These are phyloP conservation scores for Dittrichia graveolens DNA, from an alignment of 129 eudicot genomes.

Conservation along the genomic window DNA sequence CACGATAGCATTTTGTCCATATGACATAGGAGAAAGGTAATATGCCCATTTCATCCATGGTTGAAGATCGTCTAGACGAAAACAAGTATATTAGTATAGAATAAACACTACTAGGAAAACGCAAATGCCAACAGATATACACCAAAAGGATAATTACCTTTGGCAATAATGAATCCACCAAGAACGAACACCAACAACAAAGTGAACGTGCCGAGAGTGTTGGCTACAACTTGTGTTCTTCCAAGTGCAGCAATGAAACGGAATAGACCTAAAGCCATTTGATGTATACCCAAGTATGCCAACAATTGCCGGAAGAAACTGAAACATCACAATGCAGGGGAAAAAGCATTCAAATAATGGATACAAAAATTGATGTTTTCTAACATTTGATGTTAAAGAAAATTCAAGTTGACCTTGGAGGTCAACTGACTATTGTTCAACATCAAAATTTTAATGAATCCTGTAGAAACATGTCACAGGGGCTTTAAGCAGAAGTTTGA, in stretches of 20 bases:
- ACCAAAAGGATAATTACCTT: conserved; percentile 48
- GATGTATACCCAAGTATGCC: conserved; percentile 81
- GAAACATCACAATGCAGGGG: conserved; percentile 17
- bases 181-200: conserved; percentile 71
- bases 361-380: too few species aligned
- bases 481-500: too few species aligned
- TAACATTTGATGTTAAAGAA: conserved; percentile 10
- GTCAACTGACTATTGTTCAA: not conserved
- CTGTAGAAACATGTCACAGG: too few species aligned
- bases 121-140: not conserved
- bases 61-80: conserved; percentile 63
- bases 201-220: conserved; percentile 70
- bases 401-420: not conserved
- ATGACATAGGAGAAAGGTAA: conserved; percentile 81
- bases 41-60: conserved; percentile 98
- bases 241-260: conserved; percentile 87
- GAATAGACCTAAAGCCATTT: conserved; percentile 82
- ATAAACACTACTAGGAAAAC: not conserved
- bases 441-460: not conserved
- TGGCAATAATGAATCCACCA: conserved; percentile 90
- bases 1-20: conserved; percentile 85
- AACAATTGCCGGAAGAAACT: conserved; percentile 80
- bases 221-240: conserved; percentile 85
- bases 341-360: not conserved
- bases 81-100: not conserved